These are phyloP conservation scores for Citrullus mucosospermus DNA, from an alignment of 306 rosid species.

Conservation along the genomic window DNA sequence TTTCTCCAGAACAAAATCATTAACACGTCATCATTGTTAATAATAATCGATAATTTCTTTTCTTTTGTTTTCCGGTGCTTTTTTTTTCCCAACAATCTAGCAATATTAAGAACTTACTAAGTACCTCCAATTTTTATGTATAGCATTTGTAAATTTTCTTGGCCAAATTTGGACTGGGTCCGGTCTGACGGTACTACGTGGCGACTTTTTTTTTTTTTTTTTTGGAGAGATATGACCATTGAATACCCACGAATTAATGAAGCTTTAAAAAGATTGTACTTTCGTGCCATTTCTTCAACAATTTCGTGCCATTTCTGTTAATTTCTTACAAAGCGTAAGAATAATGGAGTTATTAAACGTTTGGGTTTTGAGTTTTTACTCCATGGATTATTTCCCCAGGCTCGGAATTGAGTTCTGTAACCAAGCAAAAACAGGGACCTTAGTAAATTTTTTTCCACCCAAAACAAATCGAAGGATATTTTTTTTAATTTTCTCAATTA, in stretches of 20 bases:
- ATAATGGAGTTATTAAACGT: neutral
- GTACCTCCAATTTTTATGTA: neutral
- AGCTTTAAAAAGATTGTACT: neutral
- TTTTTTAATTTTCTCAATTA: neutral
- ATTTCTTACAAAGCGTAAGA: neutral
- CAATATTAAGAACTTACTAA: neutral
- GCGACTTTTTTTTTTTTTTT: neutral
- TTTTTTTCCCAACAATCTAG: neutral
- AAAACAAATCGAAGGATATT: neutral
- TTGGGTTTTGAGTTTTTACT: neutral
- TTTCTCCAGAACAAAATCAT: neutral
- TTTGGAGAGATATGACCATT: neutral
- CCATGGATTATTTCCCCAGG: neutral
- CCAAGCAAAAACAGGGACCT: neutral
- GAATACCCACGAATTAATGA: neutral
- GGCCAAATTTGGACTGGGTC: neutral
- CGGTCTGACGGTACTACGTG: neutral
- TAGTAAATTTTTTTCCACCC: neutral
- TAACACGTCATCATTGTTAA: neutral
- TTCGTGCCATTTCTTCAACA: neutral
- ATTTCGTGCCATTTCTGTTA: neutral
- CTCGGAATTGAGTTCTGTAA: neutral
- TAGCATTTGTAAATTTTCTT: neutral
- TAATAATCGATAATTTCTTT: neutral
- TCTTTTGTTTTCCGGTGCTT: neutral